A percentile compares a stretch with the other conserved stretches of the same genome.
Evolutionary conservation across 2,329 filamentous ascomycete species (phyloP).

Genomic region (Chaetomiaceae sp.): DNA sequence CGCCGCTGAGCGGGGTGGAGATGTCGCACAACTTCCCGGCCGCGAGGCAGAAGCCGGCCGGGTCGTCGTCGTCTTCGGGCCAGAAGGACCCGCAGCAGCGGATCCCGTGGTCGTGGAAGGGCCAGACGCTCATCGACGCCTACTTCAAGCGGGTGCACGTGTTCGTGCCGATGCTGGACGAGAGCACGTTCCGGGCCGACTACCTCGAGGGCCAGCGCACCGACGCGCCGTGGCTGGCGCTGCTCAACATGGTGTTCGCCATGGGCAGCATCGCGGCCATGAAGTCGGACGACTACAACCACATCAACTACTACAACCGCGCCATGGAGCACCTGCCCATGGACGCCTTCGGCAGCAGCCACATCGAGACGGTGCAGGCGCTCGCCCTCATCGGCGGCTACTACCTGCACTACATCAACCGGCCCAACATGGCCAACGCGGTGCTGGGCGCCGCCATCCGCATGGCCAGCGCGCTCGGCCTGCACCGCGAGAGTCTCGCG

Average conservation of each 20-base stretch:
- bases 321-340: constrained; percentile 63
- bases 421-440: constrained; percentile 71
- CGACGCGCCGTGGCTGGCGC: constrained; percentile 65
- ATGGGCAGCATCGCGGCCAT: constrained; percentile 67
- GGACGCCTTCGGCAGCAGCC: constrained; percentile 63
- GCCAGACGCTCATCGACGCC: constrained; percentile 65
- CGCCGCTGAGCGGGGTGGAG: constrained; percentile 44
- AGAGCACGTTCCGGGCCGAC: constrained; percentile 62
- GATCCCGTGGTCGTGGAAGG: constrained; percentile 57
- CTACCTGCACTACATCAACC: constrained; percentile 74
- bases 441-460: constrained; percentile 66
- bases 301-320: constrained; percentile 64
- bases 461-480: constrained; percentile 68
- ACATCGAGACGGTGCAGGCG: constrained; percentile 69
- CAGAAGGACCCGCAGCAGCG: constrained; percentile 45
- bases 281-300: constrained; percentile 59
- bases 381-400: constrained; percentile 67
- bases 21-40: constrained; percentile 42
- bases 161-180: constrained; percentile 69
- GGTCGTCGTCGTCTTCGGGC: constrained; percentile 27
- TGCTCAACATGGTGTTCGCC: constrained; percentile 72
- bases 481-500: constrained; percentile 59
- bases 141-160: constrained; percentile 71
- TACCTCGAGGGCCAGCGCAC: constrained; percentile 58
- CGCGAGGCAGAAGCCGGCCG: constrained; percentile 35